Percentiles rank a stretch among this genome's conserved stretches.
These are phyloP conservation scores for Aspergillus persii DNA, from an alignment of 2,329 filamentous ascomycete genomes.

Conservation along the genomic window DNA sequence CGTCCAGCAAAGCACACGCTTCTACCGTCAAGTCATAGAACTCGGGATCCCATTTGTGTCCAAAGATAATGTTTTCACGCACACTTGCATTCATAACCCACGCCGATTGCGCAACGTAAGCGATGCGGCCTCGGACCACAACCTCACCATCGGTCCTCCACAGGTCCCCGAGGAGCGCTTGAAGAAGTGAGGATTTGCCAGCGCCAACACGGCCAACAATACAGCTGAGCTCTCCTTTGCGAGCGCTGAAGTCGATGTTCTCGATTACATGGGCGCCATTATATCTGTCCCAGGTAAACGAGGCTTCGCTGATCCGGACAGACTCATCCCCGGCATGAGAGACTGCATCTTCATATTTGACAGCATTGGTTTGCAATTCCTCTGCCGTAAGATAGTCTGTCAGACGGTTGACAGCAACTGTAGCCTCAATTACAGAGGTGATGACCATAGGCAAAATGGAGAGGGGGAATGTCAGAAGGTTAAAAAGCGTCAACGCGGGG, in stretches of 20 bases:
- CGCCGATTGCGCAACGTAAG: constrained; percentile 87
- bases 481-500: constrained; percentile 89
- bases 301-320: constrained; percentile 76
- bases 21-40: constrained; percentile 94
- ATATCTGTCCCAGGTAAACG: constrained; percentile 93
- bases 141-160: constrained; percentile 87
- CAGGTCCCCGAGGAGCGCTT: constrained; percentile 83
- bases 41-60: constrained; percentile 84
- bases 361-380: constrained; percentile 83
- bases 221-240: constrained; percentile 90
- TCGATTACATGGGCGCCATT: constrained; percentile 66
- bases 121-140: constrained; percentile 74
- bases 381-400: constrained; percentile 83
- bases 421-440: constrained; percentile 90
- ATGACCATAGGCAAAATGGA: constrained; percentile 97
- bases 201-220: constrained; percentile 91
- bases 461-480: constrained; percentile 90
- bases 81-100: constrained; percentile 99
- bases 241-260: constrained; percentile 82
- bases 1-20: constrained; percentile 85
- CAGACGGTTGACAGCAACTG: constrained; percentile 83
- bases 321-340: constrained; percentile 80
- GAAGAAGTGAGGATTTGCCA: constrained; percentile 90
- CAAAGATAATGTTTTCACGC: constrained; percentile 95
- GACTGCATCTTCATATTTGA: constrained; percentile 66